phyloP scores from a whole-genome alignment of 176 grass and related monocot species.

The Phragmites australis region DNA sequence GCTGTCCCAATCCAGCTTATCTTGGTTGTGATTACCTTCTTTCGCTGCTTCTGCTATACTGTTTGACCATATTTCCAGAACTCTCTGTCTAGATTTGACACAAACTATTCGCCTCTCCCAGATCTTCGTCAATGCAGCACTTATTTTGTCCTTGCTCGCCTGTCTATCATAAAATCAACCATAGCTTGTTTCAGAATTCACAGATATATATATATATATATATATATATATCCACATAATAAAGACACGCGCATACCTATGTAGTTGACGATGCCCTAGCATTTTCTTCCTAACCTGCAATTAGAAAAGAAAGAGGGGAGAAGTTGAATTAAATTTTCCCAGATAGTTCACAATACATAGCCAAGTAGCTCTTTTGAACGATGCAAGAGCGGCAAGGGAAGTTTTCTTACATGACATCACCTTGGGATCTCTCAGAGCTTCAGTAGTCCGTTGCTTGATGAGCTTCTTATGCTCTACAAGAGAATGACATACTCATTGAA shows the following conservation, averaged over 20 bases:
- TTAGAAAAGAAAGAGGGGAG: not conserved
- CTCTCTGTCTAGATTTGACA: conserved; percentile 45
- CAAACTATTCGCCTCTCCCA: conserved; percentile 58
- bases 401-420: conserved; percentile 96
- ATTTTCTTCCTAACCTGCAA: conserved; percentile 86
- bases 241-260: conserved; percentile 56
- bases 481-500: conserved; percentile 11
- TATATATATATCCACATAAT: not conserved
- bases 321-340: conserved; percentile 13
- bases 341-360: not conserved
- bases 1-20: conserved; percentile 70
- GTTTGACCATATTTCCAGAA: conserved; percentile 57
- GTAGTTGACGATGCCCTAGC: conserved; percentile 54
- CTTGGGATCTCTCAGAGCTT: conserved; percentile 88
- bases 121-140: conserved; percentile 52
- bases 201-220: not conserved
- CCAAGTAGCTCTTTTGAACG: conserved; percentile 24
- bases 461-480: conserved; percentile 66
- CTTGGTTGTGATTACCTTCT: conserved; percentile 51
- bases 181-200: conserved; percentile 16
- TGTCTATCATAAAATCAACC: conserved; percentile 47
- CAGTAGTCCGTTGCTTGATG: conserved; percentile 62
- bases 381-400: conserved; percentile 15
- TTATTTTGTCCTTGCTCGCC: conserved; percentile 65
- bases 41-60: conserved; percentile 68